phyloP scores from a whole-genome alignment of 805 yeast species.

The Yarrowia divulgata region DNA sequence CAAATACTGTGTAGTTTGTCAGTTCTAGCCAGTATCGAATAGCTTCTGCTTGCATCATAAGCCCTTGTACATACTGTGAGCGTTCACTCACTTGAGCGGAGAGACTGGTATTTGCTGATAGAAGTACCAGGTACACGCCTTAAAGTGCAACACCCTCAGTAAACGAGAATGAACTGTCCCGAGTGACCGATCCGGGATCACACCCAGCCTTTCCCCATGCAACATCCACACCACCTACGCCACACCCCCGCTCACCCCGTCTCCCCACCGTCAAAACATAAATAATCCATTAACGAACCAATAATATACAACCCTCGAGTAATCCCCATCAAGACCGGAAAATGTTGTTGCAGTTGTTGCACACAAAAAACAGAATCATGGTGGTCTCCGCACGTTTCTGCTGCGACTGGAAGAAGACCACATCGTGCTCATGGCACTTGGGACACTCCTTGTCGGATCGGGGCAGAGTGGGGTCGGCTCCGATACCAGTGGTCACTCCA shows the following conservation, averaged over 20 bases:
- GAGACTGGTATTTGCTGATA: too few species aligned
- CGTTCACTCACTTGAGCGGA: too few species aligned
- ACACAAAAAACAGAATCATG: constrained; percentile 78
- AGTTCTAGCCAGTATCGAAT: too few species aligned
- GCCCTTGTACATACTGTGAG: too few species aligned
- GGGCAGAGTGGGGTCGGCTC: constrained; percentile 97
- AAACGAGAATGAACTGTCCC: too few species aligned
- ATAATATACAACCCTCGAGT: constrained; percentile 14
- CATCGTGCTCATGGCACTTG: constrained; percentile 81
- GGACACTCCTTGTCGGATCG: constrained; percentile 95
- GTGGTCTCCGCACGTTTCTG: constrained; percentile 94
- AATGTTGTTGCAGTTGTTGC: constrained; percentile 83
- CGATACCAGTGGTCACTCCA: constrained; percentile 95
- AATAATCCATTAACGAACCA: constrained; percentile 37
- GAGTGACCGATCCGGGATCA: too few species aligned
- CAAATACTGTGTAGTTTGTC: too few species aligned
- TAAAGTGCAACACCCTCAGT: too few species aligned
- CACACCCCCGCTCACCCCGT: background rate
- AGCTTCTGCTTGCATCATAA: too few species aligned
- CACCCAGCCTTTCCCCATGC: too few species aligned
- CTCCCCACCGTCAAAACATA: constrained; percentile 15
- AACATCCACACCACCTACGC: background rate
- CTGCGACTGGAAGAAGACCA: constrained; percentile 97
- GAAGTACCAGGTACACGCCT: too few species aligned
- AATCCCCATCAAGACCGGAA: constrained; percentile 48